Evolutionary conservation across 1,284 basidiomycete species (phyloP).

Genomic region (Ustilago esculenta): DNA sequence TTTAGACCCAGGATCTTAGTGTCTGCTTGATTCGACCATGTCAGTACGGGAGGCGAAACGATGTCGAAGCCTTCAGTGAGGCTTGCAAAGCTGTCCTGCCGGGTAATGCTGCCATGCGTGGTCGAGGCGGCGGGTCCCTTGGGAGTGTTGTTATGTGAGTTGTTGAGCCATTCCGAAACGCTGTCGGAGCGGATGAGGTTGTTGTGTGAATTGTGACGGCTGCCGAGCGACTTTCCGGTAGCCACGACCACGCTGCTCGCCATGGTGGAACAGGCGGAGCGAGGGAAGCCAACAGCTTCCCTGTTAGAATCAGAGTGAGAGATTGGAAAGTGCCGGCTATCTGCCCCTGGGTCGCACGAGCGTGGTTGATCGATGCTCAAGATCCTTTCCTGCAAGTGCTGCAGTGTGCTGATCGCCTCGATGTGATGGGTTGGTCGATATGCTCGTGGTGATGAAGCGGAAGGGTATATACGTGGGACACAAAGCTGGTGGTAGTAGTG

Average conservation of each 20-base stretch:
- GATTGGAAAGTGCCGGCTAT: not conserved
- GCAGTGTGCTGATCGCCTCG: too few relatives aligned
- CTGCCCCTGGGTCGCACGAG: conserved; percentile 4
- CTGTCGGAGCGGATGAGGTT: conserved; percentile 39
- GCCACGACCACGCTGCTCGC: conserved; percentile 28
- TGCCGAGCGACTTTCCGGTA: conserved; percentile 34
- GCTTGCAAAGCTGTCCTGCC: conserved; percentile 35
- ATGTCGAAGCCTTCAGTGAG: conserved; percentile 44
- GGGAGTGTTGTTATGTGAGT: conserved; percentile 29
- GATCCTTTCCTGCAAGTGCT: too few relatives aligned
- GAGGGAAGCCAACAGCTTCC: conserved; percentile 19
- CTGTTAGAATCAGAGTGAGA: conserved; percentile 1
- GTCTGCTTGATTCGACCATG: conserved; percentile 25
- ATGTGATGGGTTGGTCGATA: too few relatives aligned
- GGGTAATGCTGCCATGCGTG: conserved; percentile 8
- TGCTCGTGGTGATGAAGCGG: not conserved
- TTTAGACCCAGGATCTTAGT: conserved; percentile 26
- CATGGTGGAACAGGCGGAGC: conserved; percentile 16
- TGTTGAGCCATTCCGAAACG: conserved; percentile 35
- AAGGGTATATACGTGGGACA: not conserved
- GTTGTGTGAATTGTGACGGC: conserved; percentile 43
- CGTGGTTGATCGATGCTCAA: not conserved
- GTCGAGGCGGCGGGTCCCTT: conserved; percentile 8
- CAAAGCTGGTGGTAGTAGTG: conserved; percentile 1
- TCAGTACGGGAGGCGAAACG: conserved; percentile 24